Evolutionary conservation across 257 asterid genomes (phyloP), one percentile per base, ranked within the genome.

Genomic region (Buddleja alternifolia): DNA sequence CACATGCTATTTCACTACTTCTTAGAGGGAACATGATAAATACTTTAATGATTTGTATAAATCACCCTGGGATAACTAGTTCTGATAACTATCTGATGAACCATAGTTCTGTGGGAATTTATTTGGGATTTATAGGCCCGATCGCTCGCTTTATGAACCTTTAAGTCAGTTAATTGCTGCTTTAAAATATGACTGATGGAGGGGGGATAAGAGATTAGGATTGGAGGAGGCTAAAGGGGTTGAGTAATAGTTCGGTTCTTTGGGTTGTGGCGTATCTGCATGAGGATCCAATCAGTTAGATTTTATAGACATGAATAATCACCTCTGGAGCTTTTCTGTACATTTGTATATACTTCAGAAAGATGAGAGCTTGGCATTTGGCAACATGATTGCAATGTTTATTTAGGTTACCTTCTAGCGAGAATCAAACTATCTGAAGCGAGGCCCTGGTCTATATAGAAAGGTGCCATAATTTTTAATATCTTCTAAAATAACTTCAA

Each of bases 281-380:
- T 34, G 57, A 58, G 55, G 71, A 64, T 59, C 21, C 53, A 34
- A 20, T 16, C 24, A 25, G 8, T 39, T 47, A 11, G 36, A 8
- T 60, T 29, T 8, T 12, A 66, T 48, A 45, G 48, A 47, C 71
- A 66, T 56, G 46, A n/a, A 34, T 34, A 60, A 24, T 15, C 37
- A 56, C 48, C 61, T 66, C 42, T 70, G 15, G 40, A 60, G 64
- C 56, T 63, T 40, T 45, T 57, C 52, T 66, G 20, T 65, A 29
- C 58, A 34, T 36, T 34, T 10, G 19, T 24, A 59, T 15, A 15
- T 58, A 24, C 20, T 8, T 55, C 47, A 29, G 8, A 29, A 45
- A 58, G 70, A n/a, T 6, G 64, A 73, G 54, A 24, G 36, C 45
- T 23, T 19, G 40, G 63, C 47, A 2, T 37, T 23, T 19, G 40